Conservation (phyloP, 75 land plant species). For the Cunninghamia lanceolata region DNA sequence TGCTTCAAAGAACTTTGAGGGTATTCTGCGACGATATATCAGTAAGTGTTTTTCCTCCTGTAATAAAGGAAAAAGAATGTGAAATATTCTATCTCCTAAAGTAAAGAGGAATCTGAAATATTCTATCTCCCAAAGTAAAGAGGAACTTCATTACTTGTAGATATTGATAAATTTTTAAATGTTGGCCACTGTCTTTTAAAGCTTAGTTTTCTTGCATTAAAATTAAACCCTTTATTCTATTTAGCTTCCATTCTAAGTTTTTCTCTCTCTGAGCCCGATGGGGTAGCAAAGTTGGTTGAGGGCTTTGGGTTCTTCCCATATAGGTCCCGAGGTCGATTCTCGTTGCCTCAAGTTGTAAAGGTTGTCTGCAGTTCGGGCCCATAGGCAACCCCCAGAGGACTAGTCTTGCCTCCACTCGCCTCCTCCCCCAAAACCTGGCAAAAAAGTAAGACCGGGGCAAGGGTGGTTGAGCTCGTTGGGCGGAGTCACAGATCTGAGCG, state of each 20-base stretch:
- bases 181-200: neutral
- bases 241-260: neutral
- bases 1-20: constrained; percentile 89
- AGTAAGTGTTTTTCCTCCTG: constrained; percentile 46
- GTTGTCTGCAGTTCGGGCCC: too few species aligned
- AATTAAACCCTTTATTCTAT: neutral
- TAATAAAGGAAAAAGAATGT: neutral
- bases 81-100: neutral
- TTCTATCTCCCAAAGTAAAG: neutral
- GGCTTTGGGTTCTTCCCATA: too few species aligned
- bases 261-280: too few species aligned
- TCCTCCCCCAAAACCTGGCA: too few species aligned
- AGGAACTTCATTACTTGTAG: neutral
- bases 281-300: too few species aligned
- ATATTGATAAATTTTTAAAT: neutral
- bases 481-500: too few species aligned
- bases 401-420: too few species aligned
- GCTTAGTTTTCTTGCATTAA: neutral
- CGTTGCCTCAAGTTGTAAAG: too few species aligned
- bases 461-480: too few species aligned
- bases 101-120: neutral
- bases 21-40: constrained; percentile 75
- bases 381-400: too few species aligned
- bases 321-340: too few species aligned
- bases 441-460: too few species aligned